Base-by-base conservation (phyloP, 2,329 filamentous ascomycete species). In the Ophiostoma perfectum region DNA sequence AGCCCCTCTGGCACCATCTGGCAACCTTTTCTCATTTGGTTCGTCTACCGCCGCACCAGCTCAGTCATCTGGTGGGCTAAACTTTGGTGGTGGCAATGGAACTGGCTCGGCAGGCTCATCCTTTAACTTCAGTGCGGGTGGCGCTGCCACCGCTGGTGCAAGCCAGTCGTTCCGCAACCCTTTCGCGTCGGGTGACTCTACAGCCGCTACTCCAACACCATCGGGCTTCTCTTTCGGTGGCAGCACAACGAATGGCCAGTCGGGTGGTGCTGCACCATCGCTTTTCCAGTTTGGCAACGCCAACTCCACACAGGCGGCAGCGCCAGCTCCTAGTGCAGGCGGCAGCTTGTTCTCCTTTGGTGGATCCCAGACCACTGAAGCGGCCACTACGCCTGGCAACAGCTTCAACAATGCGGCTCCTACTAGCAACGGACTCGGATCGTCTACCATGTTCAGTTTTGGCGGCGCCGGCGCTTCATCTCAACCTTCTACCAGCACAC, bases 211-310 rank as follows among this genome's bases (percentile, higher is more conserved):
- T 3, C 67, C 68, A 12, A 70, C 74, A 5, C 72, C 75, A 2
- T 70, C 76, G 2, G 75, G 76, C n/a, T 77, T 80, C 70, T 77
- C 75, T 70, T 83, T 83, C 72, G 81, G 80, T 27, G 70, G 64
- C 1, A 55, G 65, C 5, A 47, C 44, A 5, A 8, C 68, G 4
- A 67, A 63, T 18, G 75, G 73, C 9, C 69, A 72, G 36, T 62
- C 70, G 45, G 72, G 65, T 55, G 39, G 12, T 41, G 36, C 63
- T 16, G 60, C 70, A 5, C 60, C 67, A 3, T 18, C 68, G 52
- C 74, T 65, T 70, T 75, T 70, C 68, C 72, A 73, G 55, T 75
- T 75, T 67, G 72, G 72, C 39, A 66, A 42, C 8, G 27, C 44
- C 11, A 27, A 27, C 27, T n/a, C 44, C 7, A 16, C 66, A 1